Evolutionary conservation across 2,329 filamentous ascomycete species (phyloP).

Genomic region (Claviceps sp.): DNA sequence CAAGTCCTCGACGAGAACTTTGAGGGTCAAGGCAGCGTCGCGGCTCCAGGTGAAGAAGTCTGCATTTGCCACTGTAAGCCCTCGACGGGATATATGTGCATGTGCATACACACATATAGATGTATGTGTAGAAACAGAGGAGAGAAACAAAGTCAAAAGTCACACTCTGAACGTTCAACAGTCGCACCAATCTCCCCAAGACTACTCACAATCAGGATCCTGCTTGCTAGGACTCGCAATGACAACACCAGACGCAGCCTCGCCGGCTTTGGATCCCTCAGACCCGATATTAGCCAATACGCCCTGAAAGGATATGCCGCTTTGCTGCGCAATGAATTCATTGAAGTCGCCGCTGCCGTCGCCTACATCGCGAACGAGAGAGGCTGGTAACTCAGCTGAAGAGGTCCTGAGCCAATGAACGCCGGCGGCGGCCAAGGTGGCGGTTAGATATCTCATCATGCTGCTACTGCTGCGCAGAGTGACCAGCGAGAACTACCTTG

Average conservation of each 20-base stretch:
- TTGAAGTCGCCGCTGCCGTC: slow-evolving; percentile 8
- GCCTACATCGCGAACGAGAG: slow-evolving; percentile 13
- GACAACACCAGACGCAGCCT: slow-evolving; percentile 35
- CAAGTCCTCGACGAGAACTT: slow-evolving; percentile 52
- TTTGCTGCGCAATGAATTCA: slow-evolving; percentile 10
- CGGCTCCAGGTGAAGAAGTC: slow-evolving; percentile 69
- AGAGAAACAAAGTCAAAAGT: no score
- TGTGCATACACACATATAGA: no score
- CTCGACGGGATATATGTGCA: background rate
- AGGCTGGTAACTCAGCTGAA: background rate
- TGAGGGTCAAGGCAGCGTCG: slow-evolving; percentile 58
- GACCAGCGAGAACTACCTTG: no score
- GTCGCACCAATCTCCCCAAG: background rate
- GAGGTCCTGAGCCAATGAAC: slow-evolving; percentile 1
- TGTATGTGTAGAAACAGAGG: background rate
- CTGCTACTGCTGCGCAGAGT: background rate
- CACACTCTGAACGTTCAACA: background rate
- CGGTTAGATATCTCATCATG: slow-evolving; percentile 2
- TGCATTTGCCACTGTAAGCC: slow-evolving; percentile 15
- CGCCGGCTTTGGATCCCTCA: slow-evolving; percentile 31
- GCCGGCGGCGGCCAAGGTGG: background rate
- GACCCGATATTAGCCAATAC: slow-evolving; percentile 37
- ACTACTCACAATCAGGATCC: slow-evolving; percentile 37
- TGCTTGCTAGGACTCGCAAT: slow-evolving; percentile 38
- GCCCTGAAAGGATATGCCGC: slow-evolving; percentile 9